These are phyloP conservation scores for Pezicula radicicola DNA, from an alignment of 2,329 filamentous ascomycete species.

Conservation along the genomic window DNA sequence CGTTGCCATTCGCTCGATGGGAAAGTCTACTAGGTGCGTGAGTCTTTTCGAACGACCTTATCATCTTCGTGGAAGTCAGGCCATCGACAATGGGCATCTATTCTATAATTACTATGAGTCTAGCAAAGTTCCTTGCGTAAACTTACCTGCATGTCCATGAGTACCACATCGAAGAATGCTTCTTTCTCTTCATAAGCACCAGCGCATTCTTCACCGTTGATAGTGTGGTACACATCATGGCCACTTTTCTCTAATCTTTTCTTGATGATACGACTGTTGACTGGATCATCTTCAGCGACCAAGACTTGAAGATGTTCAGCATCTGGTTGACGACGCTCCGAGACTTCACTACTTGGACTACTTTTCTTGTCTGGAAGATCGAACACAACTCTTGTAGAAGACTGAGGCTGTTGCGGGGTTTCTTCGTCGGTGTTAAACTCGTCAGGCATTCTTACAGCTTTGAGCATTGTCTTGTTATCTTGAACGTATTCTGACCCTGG, in stretches of 20 bases:
- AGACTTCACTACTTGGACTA: neutral
- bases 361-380: slow-evolving; percentile 10
- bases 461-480: slow-evolving; percentile 38
- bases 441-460: slow-evolving; percentile 43
- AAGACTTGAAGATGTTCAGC: slow-evolving; percentile 50
- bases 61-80: slow-evolving; percentile 77
- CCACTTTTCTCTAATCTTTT: slow-evolving; percentile 77
- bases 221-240: slow-evolving; percentile 67
- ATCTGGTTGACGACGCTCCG: slow-evolving; percentile 2
- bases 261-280: slow-evolving; percentile 78
- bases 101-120: neutral
- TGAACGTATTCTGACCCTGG: slow-evolving; percentile 36
- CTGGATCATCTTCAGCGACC: slow-evolving; percentile 83
- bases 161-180: slow-evolving; percentile 67
- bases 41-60: slow-evolving; percentile 66
- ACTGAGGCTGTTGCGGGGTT: neutral
- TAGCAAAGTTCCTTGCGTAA: neutral
- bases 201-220: slow-evolving; percentile 84
- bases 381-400: slow-evolving; percentile 14
- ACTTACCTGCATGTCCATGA: slow-evolving; percentile 91
- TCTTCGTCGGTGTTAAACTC: slow-evolving; percentile 24
- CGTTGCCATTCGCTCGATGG: slow-evolving; percentile 53
- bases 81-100: slow-evolving; percentile 94
- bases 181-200: slow-evolving; percentile 63
- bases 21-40: slow-evolving; percentile 51